A percentile compares a stretch with the other conserved stretches of the same genome.
Conservation (phyloP, 2,329 filamentous ascomycete genomes). For the Apiospora phragmitis region DNA sequence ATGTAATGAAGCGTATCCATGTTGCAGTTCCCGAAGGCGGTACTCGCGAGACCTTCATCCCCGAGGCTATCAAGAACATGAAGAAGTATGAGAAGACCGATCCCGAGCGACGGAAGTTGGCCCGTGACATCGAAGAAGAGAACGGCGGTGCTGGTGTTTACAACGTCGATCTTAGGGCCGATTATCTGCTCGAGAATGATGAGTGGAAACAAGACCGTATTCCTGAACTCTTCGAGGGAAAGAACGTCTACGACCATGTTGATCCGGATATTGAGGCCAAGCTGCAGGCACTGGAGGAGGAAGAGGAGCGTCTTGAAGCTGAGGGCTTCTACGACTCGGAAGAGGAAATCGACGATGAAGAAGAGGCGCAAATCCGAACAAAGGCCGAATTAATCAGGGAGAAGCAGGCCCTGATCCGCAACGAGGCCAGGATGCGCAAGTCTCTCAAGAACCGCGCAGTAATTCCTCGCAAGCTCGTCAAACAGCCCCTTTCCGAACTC, state of each 20-base stretch:
- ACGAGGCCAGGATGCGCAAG: constrained; percentile 94
- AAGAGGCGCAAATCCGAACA: constrained; percentile 82
- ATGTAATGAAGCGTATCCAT: constrained; percentile 92
- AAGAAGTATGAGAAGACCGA: constrained; percentile 92
- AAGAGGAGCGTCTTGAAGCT: constrained; percentile 88
- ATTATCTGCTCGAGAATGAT: constrained; percentile 82
- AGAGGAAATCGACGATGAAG: constrained; percentile 78
- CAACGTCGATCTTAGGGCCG: constrained; percentile 87
- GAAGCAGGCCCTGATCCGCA: constrained; percentile 89
- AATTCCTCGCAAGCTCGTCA: constrained; percentile 79
- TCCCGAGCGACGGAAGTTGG: constrained; percentile 77
- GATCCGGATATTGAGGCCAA: constrained; percentile 96
- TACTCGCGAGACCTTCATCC: constrained; percentile 81
- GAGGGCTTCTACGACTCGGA: constrained; percentile 94
- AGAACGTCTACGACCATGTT: constrained; percentile 96
- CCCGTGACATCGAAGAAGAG: constrained; percentile 86
- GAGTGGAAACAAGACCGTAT: constrained; percentile 98
- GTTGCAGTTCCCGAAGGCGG: constrained; percentile 92
- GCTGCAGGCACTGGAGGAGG: constrained; percentile 86
- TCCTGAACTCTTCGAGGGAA: constrained; percentile 90
- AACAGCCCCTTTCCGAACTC: constrained; percentile 84
- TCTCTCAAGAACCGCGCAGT: constrained; percentile 94
- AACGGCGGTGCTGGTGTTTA: constrained; percentile 95
- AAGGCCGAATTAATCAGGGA: constrained; percentile 96
- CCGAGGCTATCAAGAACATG: constrained; percentile 75